phyloP scores from a whole-genome alignment of 805 yeast species.

The Pichia thaimueangensis region DNA sequence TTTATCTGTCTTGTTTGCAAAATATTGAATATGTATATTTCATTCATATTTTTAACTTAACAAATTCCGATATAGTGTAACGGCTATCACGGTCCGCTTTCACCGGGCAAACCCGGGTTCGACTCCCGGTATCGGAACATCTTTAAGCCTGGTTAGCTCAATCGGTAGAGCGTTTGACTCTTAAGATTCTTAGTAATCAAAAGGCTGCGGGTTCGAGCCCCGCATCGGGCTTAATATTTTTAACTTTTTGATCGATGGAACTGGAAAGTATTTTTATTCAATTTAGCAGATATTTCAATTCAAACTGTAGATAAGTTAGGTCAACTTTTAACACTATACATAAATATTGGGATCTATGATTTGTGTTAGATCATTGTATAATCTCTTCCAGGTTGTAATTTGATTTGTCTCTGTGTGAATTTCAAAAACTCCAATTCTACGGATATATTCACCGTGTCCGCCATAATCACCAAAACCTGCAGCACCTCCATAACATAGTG shows the following conservation, averaged over 20 bases:
- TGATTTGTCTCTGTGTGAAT: constrained; percentile 41
- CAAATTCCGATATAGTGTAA: constrained; percentile 34
- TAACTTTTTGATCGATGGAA: background rate
- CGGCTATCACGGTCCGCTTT: constrained; percentile 38
- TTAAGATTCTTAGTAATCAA: constrained; percentile 9
- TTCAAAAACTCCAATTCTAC: constrained; percentile 71
- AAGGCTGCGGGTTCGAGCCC: constrained; percentile 16
- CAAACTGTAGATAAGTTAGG: no score
- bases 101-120: constrained; percentile 40
- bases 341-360: no score
- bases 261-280: no score
- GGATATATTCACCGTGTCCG: constrained; percentile 82
- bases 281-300: no score
- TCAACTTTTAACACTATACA: no score
- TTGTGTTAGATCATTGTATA: constrained; percentile 49
- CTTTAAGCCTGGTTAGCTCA: constrained; percentile 13
- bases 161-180: constrained; percentile 15
- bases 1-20: no score
- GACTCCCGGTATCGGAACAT: constrained; percentile 37
- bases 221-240: constrained; percentile 13
- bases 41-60: no score
- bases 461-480: constrained; percentile 95
- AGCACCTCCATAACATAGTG: constrained; percentile 95
- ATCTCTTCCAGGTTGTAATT: constrained; percentile 67
- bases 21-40: no score